A percentile compares a stretch with the other conserved stretches of the same genome.
Evolutionary conservation across 1,284 basidiomycete species (phyloP).

Genomic region (Papiliotrema terrestris): DNA sequence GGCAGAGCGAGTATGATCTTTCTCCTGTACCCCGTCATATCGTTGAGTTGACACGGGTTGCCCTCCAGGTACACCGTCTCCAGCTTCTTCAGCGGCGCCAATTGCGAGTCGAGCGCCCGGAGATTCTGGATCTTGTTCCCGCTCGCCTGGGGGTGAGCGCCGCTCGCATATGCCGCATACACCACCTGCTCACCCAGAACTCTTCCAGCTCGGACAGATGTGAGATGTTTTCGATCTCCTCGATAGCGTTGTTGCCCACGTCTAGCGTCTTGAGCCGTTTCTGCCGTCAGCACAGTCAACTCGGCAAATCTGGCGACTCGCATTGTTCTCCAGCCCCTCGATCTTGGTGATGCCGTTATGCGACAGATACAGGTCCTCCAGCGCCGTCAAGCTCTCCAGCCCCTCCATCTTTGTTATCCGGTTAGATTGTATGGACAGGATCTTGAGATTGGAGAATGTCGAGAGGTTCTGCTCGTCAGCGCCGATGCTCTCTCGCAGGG

Average conservation of each 20-base stretch:
- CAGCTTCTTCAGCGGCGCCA: conserved; percentile 64
- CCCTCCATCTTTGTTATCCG: conserved; percentile 84
- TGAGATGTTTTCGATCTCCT: conserved; percentile 71
- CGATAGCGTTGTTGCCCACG: conserved; percentile 78
- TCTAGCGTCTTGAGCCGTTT: conserved; percentile 79
- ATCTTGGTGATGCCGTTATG: conserved; percentile 85
- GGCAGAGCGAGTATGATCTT: conserved; percentile 87
- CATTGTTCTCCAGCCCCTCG: conserved; percentile 84
- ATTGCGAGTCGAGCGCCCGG: conserved; percentile 64
- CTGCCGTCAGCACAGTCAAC: conserved; percentile 49
- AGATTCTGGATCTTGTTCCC: conserved; percentile 77
- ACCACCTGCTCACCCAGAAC: conserved; percentile 70
- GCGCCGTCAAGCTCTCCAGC: conserved; percentile 63
- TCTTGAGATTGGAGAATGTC: conserved; percentile 66
- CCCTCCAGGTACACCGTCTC: conserved; percentile 92
- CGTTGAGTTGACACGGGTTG: conserved; percentile 82
- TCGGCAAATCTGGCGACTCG: conserved; percentile 45
- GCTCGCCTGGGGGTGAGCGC: conserved; percentile 61
- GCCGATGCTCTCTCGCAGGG: no score
- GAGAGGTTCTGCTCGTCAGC: conserved; percentile 57
- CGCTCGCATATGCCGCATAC: background rate
- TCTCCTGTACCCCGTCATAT: conserved; percentile 75
- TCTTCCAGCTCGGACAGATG: conserved; percentile 78
- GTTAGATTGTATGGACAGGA: conserved; percentile 88
- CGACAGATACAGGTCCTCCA: conserved; percentile 90